These are phyloP conservation scores for Fusarium sp. DNA, from an alignment of 2,329 filamentous ascomycete genomes.

Conservation along the genomic window DNA sequence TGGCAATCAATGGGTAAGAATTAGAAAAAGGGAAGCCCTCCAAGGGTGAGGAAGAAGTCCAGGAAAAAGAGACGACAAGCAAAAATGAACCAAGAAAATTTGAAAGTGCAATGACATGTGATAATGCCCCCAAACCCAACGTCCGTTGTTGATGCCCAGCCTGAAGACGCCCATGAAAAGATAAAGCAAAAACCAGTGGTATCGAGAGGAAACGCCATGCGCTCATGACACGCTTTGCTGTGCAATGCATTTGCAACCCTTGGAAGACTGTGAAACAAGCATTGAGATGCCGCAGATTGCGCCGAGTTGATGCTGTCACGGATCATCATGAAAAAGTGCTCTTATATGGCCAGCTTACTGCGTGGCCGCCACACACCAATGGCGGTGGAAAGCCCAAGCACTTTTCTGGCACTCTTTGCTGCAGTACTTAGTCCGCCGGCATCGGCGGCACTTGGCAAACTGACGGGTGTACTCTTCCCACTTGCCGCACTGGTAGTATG, in stretches of 20 bases:
- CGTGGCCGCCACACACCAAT: conserved; percentile 90
- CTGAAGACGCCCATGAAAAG: conserved; percentile 41
- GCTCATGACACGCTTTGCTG: conserved; percentile 54
- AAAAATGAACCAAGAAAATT: conserved; percentile 26
- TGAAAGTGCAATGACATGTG: conserved; percentile 31
- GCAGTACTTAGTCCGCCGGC: conserved; percentile 97
- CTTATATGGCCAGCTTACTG: conserved; percentile 50
- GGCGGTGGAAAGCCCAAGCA: conserved; percentile 97
- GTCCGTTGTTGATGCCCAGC: conserved; percentile 42
- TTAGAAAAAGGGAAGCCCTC: conserved; percentile 33
- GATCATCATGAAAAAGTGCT: conserved; percentile 27
- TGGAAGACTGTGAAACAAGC: conserved; percentile 45
- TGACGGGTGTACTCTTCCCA: conserved; percentile 98
- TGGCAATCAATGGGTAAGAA: conserved; percentile 31
- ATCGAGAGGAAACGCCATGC: conserved; percentile 57
- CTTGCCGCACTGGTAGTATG: conserved; percentile 97
- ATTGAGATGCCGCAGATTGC: conserved; percentile 38
- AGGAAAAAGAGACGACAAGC: conserved; percentile 9
- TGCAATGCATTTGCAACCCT: conserved; percentile 53
- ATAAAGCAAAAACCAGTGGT: conserved; percentile 51
- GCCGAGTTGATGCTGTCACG: conserved; percentile 40
- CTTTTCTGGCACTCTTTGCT: conserved; percentile 99
- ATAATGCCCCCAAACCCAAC: conserved; percentile 37
- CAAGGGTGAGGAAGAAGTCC: conserved; percentile 28
- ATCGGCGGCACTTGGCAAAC: conserved; percentile 97